phyloP scores from a whole-genome alignment of 257 asterid genomes.

The Scutellaria barbata region DNA sequence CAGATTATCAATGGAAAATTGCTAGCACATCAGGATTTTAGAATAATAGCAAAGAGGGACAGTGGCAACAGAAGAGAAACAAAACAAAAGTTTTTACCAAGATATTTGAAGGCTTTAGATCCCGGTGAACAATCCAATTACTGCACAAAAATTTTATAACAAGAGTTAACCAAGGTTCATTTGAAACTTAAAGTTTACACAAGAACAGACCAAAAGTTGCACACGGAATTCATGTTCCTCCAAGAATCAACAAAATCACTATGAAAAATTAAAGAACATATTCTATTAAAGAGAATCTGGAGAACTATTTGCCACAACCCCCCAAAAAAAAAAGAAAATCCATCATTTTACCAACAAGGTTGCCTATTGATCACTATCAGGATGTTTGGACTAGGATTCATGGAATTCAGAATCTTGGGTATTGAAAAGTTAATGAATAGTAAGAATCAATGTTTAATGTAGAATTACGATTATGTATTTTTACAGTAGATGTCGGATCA shows the following conservation, averaged over 20 bases:
- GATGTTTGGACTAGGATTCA: no score
- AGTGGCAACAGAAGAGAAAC: slow-evolving; percentile 19
- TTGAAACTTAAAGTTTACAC: slow-evolving; percentile 18
- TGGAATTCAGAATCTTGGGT: not conserved
- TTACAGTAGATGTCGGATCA: no score
- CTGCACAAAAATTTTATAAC: slow-evolving; percentile 53
- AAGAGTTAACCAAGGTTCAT: slow-evolving; percentile 29
- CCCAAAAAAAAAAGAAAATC: not conserved
- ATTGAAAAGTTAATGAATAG: no score
- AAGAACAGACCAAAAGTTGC: slow-evolving; percentile 16
- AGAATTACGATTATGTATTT: no score
- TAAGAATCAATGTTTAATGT: no score
- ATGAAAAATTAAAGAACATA: not conserved
- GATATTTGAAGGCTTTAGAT: slow-evolving; percentile 97
- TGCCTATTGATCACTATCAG: not conserved
- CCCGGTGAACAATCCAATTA: slow-evolving; percentile 97
- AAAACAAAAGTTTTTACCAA: slow-evolving; percentile 55
- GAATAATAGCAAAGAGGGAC: slow-evolving; percentile 13
- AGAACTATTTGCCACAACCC: not conserved
- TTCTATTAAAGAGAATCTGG: not conserved
- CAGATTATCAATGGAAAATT: not conserved
- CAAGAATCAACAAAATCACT: slow-evolving; percentile 15
- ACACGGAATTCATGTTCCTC: slow-evolving; percentile 20
- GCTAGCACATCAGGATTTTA: not conserved
- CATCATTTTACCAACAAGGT: not conserved